Evolutionary conservation across 129 eudicot genomes (phyloP).

Genomic region (Chrysanthemum lavandulifolium): DNA sequence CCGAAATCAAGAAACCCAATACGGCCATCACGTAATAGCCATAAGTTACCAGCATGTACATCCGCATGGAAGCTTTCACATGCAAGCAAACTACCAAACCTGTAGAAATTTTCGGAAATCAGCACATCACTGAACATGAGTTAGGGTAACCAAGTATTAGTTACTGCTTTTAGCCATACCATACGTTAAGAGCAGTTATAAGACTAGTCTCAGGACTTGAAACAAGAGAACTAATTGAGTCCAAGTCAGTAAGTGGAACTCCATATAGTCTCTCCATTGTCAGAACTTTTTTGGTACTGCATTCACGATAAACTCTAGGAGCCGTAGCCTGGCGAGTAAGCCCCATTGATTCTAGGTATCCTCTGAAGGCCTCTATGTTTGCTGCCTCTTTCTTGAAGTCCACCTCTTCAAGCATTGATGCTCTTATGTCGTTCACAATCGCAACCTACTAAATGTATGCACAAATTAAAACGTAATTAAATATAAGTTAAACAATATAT

Average conservation of each 20-base stretch:
- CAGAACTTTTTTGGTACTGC: conserved; percentile 64
- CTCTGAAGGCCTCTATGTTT: conserved; percentile 85
- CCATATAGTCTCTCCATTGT: conserved; percentile 99
- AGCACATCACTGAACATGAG: conserved; percentile 6
- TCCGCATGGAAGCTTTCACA: conserved; percentile 95
- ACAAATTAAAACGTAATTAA: neutral
- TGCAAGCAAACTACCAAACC: conserved; percentile 98
- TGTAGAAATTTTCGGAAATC: conserved; percentile 30
- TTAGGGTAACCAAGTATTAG: neutral
- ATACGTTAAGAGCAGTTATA: conserved; percentile 93
- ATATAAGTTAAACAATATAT: neutral
- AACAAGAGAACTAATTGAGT: conserved; percentile 88
- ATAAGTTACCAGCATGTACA: conserved; percentile 96
- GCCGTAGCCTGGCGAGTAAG: conserved; percentile 95
- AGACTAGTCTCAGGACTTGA: conserved; percentile 89
- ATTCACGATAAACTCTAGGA: conserved; percentile 84
- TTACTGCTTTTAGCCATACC: conserved; percentile 50
- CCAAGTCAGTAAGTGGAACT: conserved; percentile 95
- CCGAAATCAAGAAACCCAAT: conserved; percentile 98
- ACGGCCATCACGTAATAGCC: conserved; percentile 96
- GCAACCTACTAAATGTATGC: conserved; percentile 63
- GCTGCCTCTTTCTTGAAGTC: conserved; percentile 94
- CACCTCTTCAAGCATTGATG: conserved; percentile 98
- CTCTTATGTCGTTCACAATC: conserved; percentile 89
- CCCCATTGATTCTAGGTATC: conserved; percentile 80